phyloP scores from a whole-genome alignment of 2,329 filamentous ascomycete species.

The Monosporascus sp. region DNA sequence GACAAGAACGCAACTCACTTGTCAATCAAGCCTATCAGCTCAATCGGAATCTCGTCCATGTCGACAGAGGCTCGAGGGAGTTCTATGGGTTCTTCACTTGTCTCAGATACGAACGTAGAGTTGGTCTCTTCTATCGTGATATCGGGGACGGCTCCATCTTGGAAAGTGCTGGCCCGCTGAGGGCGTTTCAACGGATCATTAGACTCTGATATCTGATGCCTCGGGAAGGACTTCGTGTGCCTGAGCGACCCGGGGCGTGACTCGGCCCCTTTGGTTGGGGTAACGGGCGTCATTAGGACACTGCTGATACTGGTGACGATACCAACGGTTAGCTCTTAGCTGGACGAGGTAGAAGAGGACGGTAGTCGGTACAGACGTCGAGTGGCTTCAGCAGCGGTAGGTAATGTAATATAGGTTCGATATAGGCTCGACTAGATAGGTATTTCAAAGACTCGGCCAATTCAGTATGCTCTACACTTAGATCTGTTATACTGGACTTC shows the following conservation, averaged over 20 bases:
- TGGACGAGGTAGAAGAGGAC: neutral
- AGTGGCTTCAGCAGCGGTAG: no score
- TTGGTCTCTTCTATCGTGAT: slow-evolving; percentile 17
- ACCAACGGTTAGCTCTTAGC: neutral
- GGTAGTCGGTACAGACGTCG: neutral
- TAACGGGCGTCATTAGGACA: slow-evolving; percentile 19
- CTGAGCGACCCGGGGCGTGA: slow-evolving; percentile 20
- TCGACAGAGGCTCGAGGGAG: slow-evolving; percentile 56
- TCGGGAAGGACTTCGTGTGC: slow-evolving; percentile 22
- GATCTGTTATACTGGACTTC: neutral
- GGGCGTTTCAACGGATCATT: slow-evolving; percentile 27
- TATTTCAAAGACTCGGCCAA: no score
- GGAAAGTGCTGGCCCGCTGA: slow-evolving; percentile 44
- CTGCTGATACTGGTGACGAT: neutral
- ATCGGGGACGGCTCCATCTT: slow-evolving; percentile 31
- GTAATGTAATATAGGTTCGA: no score
- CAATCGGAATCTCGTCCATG: slow-evolving; percentile 87
- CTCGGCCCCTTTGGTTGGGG: slow-evolving; percentile 19
- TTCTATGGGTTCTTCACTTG: slow-evolving; percentile 42
- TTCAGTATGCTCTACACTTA: neutral
- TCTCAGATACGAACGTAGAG: slow-evolving; percentile 43
- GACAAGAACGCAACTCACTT: slow-evolving; percentile 48
- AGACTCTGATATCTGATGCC: slow-evolving; percentile 18
- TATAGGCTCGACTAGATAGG: no score
- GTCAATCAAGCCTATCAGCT: slow-evolving; percentile 85